A percentile compares a stretch with the other conserved stretches of the same genome.
Conservation (phyloP, 2,329 filamentous ascomycete species). For the Cladophialophora exuberans region DNA sequence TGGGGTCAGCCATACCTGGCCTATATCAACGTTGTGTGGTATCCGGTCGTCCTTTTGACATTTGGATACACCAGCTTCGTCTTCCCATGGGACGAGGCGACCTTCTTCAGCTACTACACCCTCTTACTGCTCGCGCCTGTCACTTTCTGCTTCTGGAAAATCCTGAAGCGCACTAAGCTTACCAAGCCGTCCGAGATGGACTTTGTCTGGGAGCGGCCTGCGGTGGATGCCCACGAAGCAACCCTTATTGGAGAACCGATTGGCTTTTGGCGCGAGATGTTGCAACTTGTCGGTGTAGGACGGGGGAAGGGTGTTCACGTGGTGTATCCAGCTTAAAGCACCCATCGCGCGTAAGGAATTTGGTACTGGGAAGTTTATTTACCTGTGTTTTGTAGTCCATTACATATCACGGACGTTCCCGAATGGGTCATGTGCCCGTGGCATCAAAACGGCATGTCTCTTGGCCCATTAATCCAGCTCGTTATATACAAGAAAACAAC, state of each 20-base stretch:
- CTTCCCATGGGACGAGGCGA: constrained; percentile 58
- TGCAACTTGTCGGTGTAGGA: too few relatives aligned
- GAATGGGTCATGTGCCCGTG: too few relatives aligned
- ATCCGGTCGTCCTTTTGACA: constrained; percentile 52
- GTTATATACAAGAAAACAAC: too few relatives aligned
- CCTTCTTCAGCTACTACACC: constrained; percentile 68
- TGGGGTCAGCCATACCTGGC: constrained; percentile 63
- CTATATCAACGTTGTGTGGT: constrained; percentile 18
- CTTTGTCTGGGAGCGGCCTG: constrained; percentile 64
- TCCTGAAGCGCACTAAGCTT: constrained; percentile 63
- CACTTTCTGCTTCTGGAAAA: constrained; percentile 65
- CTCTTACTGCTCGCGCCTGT: constrained; percentile 60
- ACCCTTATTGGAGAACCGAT: constrained; percentile 52
- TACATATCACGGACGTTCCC: too few relatives aligned
- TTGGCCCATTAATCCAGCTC: too few relatives aligned
- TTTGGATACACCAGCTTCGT: constrained; percentile 60
- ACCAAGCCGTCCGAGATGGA: constrained; percentile 60
- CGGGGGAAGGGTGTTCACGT: too few relatives aligned
- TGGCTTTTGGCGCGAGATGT: constrained; percentile 61
- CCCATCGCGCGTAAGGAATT: too few relatives aligned
- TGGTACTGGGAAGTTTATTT: too few relatives aligned
- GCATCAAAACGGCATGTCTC: too few relatives aligned
- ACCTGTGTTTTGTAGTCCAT: too few relatives aligned
- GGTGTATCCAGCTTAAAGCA: too few relatives aligned
- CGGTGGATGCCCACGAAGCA: constrained; percentile 62